These are phyloP conservation scores for Hypsizygus marmoreus DNA, from an alignment of 768 basidiomycete genomes.

Conservation along the genomic window DNA sequence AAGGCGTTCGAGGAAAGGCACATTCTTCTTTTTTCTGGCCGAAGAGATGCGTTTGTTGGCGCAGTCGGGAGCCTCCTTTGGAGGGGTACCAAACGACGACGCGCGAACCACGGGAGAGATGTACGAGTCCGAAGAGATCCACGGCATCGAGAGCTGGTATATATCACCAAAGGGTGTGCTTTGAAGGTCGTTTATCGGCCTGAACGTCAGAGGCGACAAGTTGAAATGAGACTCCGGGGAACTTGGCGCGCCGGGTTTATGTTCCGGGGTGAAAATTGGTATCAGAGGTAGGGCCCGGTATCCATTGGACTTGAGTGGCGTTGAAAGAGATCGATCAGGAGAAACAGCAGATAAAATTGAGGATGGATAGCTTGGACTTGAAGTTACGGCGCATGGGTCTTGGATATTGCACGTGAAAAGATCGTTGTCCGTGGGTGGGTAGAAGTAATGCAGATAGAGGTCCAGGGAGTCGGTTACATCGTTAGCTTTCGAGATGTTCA, in stretches of 20 bases:
- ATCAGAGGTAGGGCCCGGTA: neutral
- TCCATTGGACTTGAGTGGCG: neutral
- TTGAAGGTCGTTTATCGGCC: neutral
- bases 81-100: neutral
- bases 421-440: neutral
- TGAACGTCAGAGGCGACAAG: neutral
- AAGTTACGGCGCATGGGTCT: too few species aligned
- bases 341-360: too few species aligned
- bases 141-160: slow-evolving; percentile 6
- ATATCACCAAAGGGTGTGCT: slow-evolving; percentile 6
- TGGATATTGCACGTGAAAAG: neutral
- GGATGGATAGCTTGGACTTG: too few species aligned
- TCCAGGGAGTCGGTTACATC: neutral
- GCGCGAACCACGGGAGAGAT: slow-evolving; percentile 16
- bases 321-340: neutral
- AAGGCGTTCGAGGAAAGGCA: slow-evolving; percentile 8
- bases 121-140: slow-evolving; percentile 6
- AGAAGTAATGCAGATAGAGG: neutral
- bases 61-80: neutral
- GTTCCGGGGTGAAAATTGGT: neutral
- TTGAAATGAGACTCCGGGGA: neutral
- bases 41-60: neutral
- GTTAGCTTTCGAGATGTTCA: neutral
- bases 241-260: neutral
- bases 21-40: neutral